These are phyloP conservation scores for Malus sylvestris DNA, from an alignment of 306 rosid genomes.

Conservation along the genomic window DNA sequence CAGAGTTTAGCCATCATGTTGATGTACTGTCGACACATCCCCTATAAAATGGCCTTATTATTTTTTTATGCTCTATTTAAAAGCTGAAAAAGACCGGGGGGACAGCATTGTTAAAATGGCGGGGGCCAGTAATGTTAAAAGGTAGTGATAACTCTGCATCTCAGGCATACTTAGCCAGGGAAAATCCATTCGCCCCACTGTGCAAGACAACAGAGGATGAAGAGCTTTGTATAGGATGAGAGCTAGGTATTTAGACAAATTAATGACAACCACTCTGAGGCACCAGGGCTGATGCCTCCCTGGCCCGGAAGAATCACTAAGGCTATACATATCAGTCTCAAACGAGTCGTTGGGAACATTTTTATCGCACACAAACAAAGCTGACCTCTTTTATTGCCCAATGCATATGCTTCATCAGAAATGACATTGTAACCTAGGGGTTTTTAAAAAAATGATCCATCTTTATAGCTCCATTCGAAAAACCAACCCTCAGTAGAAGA, in stretches of 20 bases:
- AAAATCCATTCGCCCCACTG: no score
- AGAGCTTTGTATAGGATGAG: no score
- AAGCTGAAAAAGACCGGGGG: neutral
- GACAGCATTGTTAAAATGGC: neutral
- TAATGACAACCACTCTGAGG: no score
- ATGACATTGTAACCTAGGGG: neutral
- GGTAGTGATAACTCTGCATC: neutral
- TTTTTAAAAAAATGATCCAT: neutral
- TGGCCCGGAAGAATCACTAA: no score
- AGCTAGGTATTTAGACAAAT: neutral
- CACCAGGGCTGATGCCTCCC: no score
- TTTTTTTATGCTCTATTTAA: neutral
- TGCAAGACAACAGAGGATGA: no score
- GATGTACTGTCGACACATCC: neutral
- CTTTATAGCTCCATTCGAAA: neutral
- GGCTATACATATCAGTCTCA: neutral
- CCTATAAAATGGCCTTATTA: neutral
- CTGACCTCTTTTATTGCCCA: neutral
- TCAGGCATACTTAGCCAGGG: no score
- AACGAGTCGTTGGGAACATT: no score
- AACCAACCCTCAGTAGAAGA: neutral
- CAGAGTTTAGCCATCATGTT: neutral
- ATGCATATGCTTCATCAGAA: neutral
- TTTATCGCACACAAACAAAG: no score
- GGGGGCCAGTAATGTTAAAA: neutral